Base-by-base conservation (phyloP, 2,329 filamentous ascomycete genomes). In the Calonectria ilicicola region DNA sequence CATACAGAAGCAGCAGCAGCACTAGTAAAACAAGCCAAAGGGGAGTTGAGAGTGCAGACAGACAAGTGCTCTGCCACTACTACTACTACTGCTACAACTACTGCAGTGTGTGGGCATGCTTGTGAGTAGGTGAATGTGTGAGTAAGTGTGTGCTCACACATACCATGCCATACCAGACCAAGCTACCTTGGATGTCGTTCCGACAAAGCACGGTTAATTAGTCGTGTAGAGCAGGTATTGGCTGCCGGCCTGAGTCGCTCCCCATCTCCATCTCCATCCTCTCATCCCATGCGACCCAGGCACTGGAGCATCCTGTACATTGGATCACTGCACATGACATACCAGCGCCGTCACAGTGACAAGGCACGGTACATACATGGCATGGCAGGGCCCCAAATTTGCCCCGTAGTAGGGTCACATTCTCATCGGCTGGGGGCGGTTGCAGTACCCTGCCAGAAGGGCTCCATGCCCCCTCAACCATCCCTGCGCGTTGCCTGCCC, bases 401-500 rank as follows among this genome's bases (percentile, higher is more conserved):
- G 40, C 58, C 40, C 58, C 58, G 58, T 44, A 32, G 58, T 21
- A 63, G 58, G 23, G 58, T 63, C 32, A 19, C 58, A 63, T 63
- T 46, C 44, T 46, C 58, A 63, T 67, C 64, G 64, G 64, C 64
- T 47, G 64, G 49, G 63, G 64, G 46, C 64, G 65, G 65, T 47
- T 68, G 53, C 53, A 21, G 65, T 68, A 68, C 65, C 65, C 65
- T 49, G 29, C 12, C 27, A 47, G 9, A 19, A 10, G 9, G 40
- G 40, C 40, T 40, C 58, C 58, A 63, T 38, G n/a, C n/a, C n/a
- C n/a, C 40, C 42, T 29, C 58, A 32, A n/a, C 46, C 46, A 66
- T 51, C 64, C 64, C 46, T 66, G 64, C 32, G 64, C 38, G 26
- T 63, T 63, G 58, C 64, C 47, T 51, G 47, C 64, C 47, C 26